Base-by-base conservation (phyloP, 768 basidiomycete species). In the Suillus lakei region DNA sequence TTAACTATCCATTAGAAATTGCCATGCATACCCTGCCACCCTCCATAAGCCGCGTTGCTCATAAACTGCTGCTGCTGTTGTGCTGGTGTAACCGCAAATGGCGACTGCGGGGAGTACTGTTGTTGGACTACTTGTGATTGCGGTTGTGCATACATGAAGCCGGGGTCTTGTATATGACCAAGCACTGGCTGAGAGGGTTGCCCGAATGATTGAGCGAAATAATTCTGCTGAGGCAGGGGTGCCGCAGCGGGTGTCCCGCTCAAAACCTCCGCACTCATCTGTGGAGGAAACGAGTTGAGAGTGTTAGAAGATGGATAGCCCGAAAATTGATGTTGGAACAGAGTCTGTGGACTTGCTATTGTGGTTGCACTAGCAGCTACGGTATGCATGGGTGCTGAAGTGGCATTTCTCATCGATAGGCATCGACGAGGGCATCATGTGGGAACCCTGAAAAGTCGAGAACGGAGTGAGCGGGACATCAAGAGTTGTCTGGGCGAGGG, bases 51-150 rank as follows among this genome's bases (percentile, higher is more conserved):
- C 21, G 56, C 55, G 26, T 67, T 58, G 30, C 62, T 60, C 39
- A 68, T 69, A 36, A 65, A 65, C 48, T 30, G 74, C 63, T 71
- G 75, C 51, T 72, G 74, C 41, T 44, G 46, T 58, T 66, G 67
- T 63, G 73, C 34, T 30, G 70, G 43, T 21, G 67, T 63, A 30
- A 66, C 58, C 46, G 64, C 68, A 60, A 71, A 70, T 13, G 58
- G 73, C 15, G 68, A 65, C 46, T 80, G 80, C 15, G 80, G 75
- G 7, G 76, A 73, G 65, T 67, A 71, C 30, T 67, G 73, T 21
- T 62, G 67, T 63, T 59, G 58, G 30, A 13, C 16, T 21, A 28
- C 39, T 28, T 59, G 58, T 59, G 58, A 21, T 59, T 59, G 58
- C 12, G 10, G 18, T 28, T 59, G 58, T 21, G 39, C 26, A 13